Conservation (phyloP, 2,329 filamentous ascomycete genomes). For the Colletotrichum australisinense region DNA sequence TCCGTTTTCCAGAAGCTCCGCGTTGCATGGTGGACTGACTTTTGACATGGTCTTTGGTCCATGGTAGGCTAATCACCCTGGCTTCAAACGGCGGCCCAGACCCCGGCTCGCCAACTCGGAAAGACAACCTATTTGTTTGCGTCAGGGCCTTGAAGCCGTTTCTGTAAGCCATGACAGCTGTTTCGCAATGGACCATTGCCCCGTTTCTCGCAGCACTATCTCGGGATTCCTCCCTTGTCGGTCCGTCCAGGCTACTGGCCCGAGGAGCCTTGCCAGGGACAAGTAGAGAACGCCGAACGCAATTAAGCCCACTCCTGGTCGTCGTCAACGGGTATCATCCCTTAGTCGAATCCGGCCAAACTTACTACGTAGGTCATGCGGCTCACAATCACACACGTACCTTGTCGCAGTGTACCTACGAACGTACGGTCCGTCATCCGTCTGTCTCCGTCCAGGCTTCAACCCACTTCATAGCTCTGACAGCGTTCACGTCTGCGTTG, state of each 20-base stretch:
- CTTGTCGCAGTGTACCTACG: no score
- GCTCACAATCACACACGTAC: not conserved
- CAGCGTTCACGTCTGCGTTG: not conserved
- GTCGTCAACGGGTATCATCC: not conserved
- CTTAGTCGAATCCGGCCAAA: not conserved
- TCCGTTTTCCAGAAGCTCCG: not conserved
- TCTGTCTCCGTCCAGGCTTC: not conserved
- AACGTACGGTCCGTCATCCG: not conserved
- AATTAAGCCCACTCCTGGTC: not conserved
- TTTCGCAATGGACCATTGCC: not conserved
- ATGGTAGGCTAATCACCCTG: slow-evolving; percentile 1
- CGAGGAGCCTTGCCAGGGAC: not conserved
- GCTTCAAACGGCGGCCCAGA: slow-evolving; percentile 11
- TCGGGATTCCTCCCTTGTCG: not conserved
- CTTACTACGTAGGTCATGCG: not conserved
- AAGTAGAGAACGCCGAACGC: not conserved
- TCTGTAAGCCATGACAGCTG: slow-evolving; percentile 19
- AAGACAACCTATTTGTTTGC: slow-evolving; percentile 26
- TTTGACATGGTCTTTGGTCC: not conserved
- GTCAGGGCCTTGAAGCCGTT: slow-evolving; percentile 13
- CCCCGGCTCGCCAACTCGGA: slow-evolving; percentile 19
- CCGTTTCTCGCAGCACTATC: not conserved
- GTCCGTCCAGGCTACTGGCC: not conserved
- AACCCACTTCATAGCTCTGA: not conserved
- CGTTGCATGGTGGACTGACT: slow-evolving; percentile 10